These are phyloP conservation scores for Lodderomyces metapsilosis DNA, from an alignment of 1,139 yeast genomes.

Conservation along the genomic window DNA sequence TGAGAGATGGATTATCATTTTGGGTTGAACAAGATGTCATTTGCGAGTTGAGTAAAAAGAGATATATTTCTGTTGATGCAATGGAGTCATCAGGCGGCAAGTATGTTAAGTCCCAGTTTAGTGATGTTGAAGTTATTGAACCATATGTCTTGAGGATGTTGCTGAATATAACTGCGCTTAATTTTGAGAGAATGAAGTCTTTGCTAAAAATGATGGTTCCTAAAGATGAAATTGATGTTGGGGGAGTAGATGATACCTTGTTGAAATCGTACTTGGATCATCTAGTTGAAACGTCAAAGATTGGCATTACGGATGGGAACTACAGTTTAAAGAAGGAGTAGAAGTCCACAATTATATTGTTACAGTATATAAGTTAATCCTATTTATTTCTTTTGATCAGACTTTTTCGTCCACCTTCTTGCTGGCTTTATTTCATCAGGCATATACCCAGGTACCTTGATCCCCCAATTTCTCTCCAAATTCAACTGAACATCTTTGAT, in stretches of 20 bases:
- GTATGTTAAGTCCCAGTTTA: slow-evolving; percentile 4
- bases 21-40: slow-evolving; percentile 60
- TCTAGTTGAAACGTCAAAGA: slow-evolving; percentile 18
- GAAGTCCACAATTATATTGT: neutral
- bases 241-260: slow-evolving; percentile 2
- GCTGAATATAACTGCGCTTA: slow-evolving; percentile 11
- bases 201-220: slow-evolving; percentile 14
- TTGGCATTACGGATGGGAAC: slow-evolving; percentile 18
- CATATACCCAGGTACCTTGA: slow-evolving; percentile 88
- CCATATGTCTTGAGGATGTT: slow-evolving; percentile 10
- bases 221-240: slow-evolving; percentile 11
- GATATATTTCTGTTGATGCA: slow-evolving; percentile 21
- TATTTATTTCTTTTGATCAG: slow-evolving; percentile 21
- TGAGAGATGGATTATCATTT: slow-evolving; percentile 41
- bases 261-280: slow-evolving; percentile 17
- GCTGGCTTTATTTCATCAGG: slow-evolving; percentile 87
- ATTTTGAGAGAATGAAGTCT: slow-evolving; percentile 13
- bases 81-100: neutral
- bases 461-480: slow-evolving; percentile 93
- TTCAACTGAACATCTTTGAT: slow-evolving; percentile 89
- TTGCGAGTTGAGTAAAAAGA: slow-evolving; percentile 29
- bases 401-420: slow-evolving; percentile 76
- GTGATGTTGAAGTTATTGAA: slow-evolving; percentile 9
- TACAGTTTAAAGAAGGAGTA: slow-evolving; percentile 12
- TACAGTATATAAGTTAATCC: too few species aligned